phyloP scores from a whole-genome alignment of 2,329 filamentous ascomycete species.

The Cladorrhinum sp. region DNA sequence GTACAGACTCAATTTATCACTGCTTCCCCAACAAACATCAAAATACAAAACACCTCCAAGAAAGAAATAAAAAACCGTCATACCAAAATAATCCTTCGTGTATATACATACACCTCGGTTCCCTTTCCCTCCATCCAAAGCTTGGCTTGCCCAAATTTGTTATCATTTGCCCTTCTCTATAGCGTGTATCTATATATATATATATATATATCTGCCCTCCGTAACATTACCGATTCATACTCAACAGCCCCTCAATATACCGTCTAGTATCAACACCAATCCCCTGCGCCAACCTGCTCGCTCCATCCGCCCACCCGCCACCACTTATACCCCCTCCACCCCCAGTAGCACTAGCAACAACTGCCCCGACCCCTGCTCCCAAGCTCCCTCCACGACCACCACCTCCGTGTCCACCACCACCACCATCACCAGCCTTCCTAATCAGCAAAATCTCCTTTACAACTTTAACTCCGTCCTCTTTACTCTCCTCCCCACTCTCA shows the following conservation, averaged over 20 bases:
- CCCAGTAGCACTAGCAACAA: constrained; percentile 12
- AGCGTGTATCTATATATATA: too few relatives aligned
- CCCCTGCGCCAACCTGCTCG: constrained; percentile 63
- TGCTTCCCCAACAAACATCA: too few relatives aligned
- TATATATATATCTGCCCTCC: too few relatives aligned
- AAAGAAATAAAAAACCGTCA: too few relatives aligned
- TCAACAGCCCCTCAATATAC: constrained; percentile 72
- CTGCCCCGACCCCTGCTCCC: constrained; percentile 28
- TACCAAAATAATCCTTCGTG: too few relatives aligned
- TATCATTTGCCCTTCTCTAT: too few relatives aligned
- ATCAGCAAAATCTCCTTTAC: constrained; percentile 62
- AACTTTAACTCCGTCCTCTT: constrained; percentile 26
- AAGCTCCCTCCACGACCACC: constrained; percentile 29
- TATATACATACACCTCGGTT: too few relatives aligned
- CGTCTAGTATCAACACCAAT: constrained; percentile 74
- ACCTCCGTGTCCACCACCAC: constrained; percentile 42
- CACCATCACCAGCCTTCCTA: constrained; percentile 54
- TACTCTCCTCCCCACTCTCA: background rate
- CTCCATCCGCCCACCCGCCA: constrained; percentile 50
- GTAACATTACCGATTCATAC: constrained; percentile 46
- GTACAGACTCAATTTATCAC: too few relatives aligned
- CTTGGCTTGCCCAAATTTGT: too few relatives aligned
- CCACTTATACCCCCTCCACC: constrained; percentile 34
- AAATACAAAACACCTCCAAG: too few relatives aligned
- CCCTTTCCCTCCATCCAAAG: too few relatives aligned